A percentile compares a stretch with the other conserved stretches of the same genome.
phyloP scores from a whole-genome alignment of 225 moss, liverwort and hornwort genomes.

The Straminergon stramineum region DNA sequence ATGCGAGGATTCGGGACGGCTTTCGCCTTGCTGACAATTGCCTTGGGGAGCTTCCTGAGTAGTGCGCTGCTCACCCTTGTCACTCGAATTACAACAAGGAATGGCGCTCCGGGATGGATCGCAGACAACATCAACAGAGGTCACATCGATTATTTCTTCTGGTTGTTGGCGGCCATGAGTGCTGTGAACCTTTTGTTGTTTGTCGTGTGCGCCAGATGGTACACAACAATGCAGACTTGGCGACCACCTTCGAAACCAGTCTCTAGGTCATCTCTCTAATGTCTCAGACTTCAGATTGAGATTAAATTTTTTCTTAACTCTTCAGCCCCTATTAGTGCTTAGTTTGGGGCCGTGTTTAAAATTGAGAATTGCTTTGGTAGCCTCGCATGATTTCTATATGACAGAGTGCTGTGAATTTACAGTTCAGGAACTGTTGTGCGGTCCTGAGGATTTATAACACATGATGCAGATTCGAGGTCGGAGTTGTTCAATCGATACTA shows the following conservation, averaged over 20 bases:
- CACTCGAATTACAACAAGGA: slow-evolving; percentile 33
- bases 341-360: neutral
- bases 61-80: slow-evolving; percentile 60
- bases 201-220: slow-evolving; percentile 56
- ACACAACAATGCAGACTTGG: slow-evolving; percentile 31
- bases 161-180: slow-evolving; percentile 65
- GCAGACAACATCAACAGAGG: slow-evolving; percentile 76
- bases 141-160: slow-evolving; percentile 88
- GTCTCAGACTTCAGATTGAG: neutral
- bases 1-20: slow-evolving; percentile 72
- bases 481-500: neutral
- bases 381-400: neutral
- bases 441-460: neutral
- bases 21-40: slow-evolving; percentile 60
- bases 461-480: neutral
- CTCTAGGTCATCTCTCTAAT: neutral
- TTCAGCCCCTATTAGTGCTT: no score
- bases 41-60: slow-evolving; percentile 77
- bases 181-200: slow-evolving; percentile 55
- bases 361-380: neutral
- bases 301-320: neutral
- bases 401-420: neutral
- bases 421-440: neutral
- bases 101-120: slow-evolving; percentile 66
- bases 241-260: slow-evolving; percentile 2